These are phyloP conservation scores for Calonectria montana DNA, from an alignment of 2,329 filamentous ascomycete species.

Conservation along the genomic window DNA sequence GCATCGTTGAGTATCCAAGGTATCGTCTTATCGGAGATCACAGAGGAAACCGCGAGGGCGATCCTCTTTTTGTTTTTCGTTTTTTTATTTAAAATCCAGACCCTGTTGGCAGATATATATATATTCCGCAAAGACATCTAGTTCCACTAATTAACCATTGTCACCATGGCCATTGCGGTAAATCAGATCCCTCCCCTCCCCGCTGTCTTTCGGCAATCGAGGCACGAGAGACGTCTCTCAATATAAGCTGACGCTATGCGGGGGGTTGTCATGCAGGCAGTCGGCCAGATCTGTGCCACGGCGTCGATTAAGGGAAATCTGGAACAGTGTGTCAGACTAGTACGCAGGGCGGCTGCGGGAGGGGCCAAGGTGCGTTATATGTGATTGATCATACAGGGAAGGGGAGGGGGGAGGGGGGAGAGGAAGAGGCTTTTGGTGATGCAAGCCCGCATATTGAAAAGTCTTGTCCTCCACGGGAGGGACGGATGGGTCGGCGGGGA, in stretches of 20 bases:
- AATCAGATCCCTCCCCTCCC: conserved; percentile 2
- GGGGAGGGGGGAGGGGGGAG: background rate
- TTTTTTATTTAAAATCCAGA: background rate
- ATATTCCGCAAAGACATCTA: conserved; percentile 12
- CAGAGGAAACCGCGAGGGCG: background rate
- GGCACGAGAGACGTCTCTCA: background rate
- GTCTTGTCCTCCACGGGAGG: background rate
- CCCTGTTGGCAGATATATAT: conserved; percentile 12
- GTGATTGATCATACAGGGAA: background rate
- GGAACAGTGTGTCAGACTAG: conserved; percentile 77
- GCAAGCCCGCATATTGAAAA: background rate
- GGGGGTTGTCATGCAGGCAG: conserved; percentile 66
- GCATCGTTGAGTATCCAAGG: background rate
- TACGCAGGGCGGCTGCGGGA: conserved; percentile 77
- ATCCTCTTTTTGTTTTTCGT: background rate
- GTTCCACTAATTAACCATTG: background rate
- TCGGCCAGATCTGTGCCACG: conserved; percentile 92
- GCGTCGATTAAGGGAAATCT: conserved; percentile 83
- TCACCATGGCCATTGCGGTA: conserved; percentile 43
- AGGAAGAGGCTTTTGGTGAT: background rate
- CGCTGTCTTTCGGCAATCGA: conserved; percentile 7
- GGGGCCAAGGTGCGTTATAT: conserved; percentile 76
- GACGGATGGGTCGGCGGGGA: background rate
- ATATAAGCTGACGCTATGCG: conserved; percentile 15
- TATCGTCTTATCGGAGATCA: conserved; percentile 7